Conservation (phyloP, 805 yeast species). For the Lachancea nothofagi region DNA sequence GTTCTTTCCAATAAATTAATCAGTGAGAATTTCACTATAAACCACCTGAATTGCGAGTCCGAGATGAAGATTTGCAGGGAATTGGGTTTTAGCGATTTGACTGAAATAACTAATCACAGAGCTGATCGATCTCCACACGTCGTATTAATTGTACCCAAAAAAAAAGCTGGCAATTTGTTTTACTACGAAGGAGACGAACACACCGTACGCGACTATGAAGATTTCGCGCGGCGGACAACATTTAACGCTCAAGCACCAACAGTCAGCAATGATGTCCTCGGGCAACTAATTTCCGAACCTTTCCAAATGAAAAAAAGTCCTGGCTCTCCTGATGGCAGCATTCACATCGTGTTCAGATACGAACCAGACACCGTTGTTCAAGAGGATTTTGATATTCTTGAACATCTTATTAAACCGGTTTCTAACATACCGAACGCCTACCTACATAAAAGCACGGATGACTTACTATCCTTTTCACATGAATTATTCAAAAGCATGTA, state of each 20-base stretch:
- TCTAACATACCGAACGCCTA: slow-evolving; percentile 53
- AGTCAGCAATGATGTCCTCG: slow-evolving; percentile 16
- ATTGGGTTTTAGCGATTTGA: slow-evolving; percentile 40
- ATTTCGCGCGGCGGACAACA: slow-evolving; percentile 44
- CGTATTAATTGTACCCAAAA: slow-evolving; percentile 49
- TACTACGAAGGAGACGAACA: slow-evolving; percentile 19
- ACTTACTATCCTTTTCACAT: slow-evolving; percentile 40
- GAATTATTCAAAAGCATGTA: slow-evolving; percentile 32
- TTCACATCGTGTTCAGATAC: slow-evolving; percentile 50
- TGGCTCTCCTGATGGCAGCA: slow-evolving; percentile 18
- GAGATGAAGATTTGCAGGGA: slow-evolving; percentile 47
- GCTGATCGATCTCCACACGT: slow-evolving; percentile 36
- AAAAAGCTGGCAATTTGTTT: slow-evolving; percentile 25
- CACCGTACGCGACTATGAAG: slow-evolving; percentile 31
- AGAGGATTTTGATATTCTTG: slow-evolving; percentile 61
- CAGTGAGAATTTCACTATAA: slow-evolving; percentile 36
- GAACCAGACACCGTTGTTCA: slow-evolving; percentile 39
- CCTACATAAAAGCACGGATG: slow-evolving; percentile 48
- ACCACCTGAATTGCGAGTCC: slow-evolving; percentile 55
- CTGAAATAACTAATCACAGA: slow-evolving; percentile 13
- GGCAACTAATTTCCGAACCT: slow-evolving; percentile 16
- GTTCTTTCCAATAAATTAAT: slow-evolving; percentile 45
- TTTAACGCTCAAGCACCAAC: slow-evolving; percentile 41
- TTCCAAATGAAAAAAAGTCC: slow-evolving; percentile 12
- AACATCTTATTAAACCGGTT: slow-evolving; percentile 54